Conservation (phyloP, 805 yeast genomes). For the Starmerella tilneyi region DNA sequence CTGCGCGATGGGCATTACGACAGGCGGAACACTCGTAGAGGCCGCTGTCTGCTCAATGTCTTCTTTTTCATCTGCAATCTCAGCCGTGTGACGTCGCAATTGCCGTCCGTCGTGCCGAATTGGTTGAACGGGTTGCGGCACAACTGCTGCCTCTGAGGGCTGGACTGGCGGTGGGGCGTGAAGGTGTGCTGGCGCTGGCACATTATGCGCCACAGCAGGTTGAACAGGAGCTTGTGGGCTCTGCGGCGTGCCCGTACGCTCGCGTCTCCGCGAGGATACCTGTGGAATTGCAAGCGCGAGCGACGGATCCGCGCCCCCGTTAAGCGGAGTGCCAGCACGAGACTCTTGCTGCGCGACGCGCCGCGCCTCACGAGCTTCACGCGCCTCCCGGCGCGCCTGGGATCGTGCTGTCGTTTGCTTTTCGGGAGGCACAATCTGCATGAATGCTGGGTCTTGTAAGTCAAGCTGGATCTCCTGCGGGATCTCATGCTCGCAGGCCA, state of each 20-base stretch:
- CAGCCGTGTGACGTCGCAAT: conserved; percentile 1
- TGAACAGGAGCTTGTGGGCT: background rate
- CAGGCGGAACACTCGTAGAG: conserved; percentile 11
- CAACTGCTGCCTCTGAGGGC: conserved; percentile 13
- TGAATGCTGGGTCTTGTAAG: conserved; percentile 83
- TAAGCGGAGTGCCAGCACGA: conserved; percentile 17
- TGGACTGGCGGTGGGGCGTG: conserved; percentile 7
- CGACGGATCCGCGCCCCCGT: background rate
- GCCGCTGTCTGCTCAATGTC: background rate
- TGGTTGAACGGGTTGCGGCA: conserved; percentile 17
- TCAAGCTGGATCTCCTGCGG: conserved; percentile 58
- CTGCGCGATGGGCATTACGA: conserved; percentile 11
- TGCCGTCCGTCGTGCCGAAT: conserved; percentile 1
- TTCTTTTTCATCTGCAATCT: background rate
- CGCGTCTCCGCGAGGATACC: conserved; percentile 18
- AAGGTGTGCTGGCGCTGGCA: background rate
- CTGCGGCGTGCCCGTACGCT: conserved; percentile 16
- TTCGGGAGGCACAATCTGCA: conserved; percentile 42
- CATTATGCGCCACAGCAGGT: background rate
- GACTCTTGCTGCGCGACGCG: conserved; percentile 29
- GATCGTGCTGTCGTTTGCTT: conserved; percentile 57
- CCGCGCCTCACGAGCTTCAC: conserved; percentile 71
- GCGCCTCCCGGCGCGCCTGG: conserved; percentile 83
- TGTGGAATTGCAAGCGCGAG: background rate
- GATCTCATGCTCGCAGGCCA: conserved; percentile 64